A percentile compares a stretch with the other conserved stretches of the same genome.
Conservation (phyloP, 1,284 basidiomycete species). For the Ceratobasidium sp. region DNA sequence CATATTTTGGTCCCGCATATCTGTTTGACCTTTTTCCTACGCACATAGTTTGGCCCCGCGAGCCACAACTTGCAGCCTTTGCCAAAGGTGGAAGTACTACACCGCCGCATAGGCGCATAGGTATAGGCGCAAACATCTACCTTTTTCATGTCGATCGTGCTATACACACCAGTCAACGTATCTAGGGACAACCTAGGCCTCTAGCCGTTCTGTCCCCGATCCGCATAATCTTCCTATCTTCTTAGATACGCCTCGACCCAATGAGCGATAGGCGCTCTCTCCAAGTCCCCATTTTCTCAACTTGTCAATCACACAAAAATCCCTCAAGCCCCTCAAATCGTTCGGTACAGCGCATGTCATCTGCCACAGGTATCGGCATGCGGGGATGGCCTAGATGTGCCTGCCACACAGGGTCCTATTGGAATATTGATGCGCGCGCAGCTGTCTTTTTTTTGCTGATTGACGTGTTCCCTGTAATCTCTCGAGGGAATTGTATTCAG, state of each 20-base stretch:
- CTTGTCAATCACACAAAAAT: conserved; percentile 35
- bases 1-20: neutral
- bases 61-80: no score
- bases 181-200: conserved; percentile 3
- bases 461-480: conserved; percentile 9
- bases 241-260: conserved; percentile 1
- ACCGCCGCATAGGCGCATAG: neutral
- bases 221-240: conserved; percentile 12
- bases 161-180: neutral
- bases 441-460: neutral
- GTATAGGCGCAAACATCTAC: conserved; percentile 14
- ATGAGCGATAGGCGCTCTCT: neutral
- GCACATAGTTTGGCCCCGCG: neutral
- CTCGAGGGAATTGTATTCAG: neutral
- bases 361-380: neutral
- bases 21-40: neutral
- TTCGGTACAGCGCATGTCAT: conserved; percentile 5
- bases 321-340: conserved; percentile 43
- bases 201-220: conserved; percentile 17
- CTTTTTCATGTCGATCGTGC: conserved; percentile 13
- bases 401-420: neutral
- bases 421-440: conserved; percentile 6
- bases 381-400: conserved; percentile 14
- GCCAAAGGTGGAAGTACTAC: no score
- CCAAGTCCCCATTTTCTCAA: conserved; percentile 25